phyloP scores from a whole-genome alignment of 371 early-diverging fungal genomes.

The Apophysomyces sp. region DNA sequence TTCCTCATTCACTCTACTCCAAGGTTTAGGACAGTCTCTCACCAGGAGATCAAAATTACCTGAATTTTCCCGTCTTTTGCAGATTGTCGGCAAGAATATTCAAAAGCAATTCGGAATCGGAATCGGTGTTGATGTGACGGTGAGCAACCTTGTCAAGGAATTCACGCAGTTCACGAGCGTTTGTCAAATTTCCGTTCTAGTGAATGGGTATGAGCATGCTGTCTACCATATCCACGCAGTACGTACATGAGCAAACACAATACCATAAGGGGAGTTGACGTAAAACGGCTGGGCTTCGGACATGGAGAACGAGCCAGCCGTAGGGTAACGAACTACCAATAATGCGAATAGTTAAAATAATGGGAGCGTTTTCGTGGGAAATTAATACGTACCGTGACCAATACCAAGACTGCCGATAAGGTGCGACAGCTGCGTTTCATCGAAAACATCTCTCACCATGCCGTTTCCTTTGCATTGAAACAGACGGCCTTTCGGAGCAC shows the following conservation, averaged over 20 bases:
- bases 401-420: conserved; percentile 90
- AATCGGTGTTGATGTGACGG: conserved; percentile 98
- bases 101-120: conserved; percentile 94
- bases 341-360: not conserved
- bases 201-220: not conserved
- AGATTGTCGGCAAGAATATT: conserved; percentile 94
- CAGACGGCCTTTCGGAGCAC: conserved; percentile 90
- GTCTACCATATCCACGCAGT: not conserved
- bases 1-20: conserved; percentile 86
- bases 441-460: conserved; percentile 96
- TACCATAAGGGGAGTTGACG: conserved; percentile 97
- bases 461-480: conserved; percentile 98
- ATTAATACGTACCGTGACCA: conserved; percentile 82
- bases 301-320: conserved; percentile 90
- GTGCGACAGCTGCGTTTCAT: conserved; percentile 68
- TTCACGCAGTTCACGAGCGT: conserved; percentile 81
- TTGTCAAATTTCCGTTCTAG: conserved; percentile 96
- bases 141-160: conserved; percentile 93
- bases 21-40: too few species aligned
- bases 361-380: not conserved
- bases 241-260: conserved; percentile 93
- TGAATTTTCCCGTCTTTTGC: conserved; percentile 92
- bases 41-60: conserved; percentile 54
- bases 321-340: conserved; percentile 90
- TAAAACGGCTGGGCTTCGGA: conserved; percentile 99